Evolutionary conservation across 371 early-diverging fungal genomes (phyloP), one percentile per base, ranked within the genome.

Genomic region (Rhizopus sp.): DNA sequence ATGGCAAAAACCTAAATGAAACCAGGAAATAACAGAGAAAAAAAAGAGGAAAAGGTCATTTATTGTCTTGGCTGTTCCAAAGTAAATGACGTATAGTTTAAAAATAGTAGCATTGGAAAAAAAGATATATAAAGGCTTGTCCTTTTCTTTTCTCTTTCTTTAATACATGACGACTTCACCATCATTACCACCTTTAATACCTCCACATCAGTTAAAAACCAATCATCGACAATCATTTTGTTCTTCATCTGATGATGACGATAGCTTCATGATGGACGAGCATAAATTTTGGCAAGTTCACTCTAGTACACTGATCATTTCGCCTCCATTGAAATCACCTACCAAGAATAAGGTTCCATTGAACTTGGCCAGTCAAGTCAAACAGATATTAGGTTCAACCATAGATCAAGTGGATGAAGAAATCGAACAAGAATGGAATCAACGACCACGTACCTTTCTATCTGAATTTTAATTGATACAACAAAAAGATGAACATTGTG

Each of bases 201-300:
- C 55, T n/a, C 30, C 33, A 33, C 55, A 54, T 54, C 53, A 16
- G 13, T 40, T 31, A 12, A 15, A 5, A n/a, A 15, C 32, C n/a
- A 10, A 33, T 55, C 13, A 16, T 33, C 53, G 7, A n/a, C 32
- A 12, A 33, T 42, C 10, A n/a, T 31, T 7, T 41, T 46, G 34
- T 23, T 55, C 34, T 46, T 34, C n/a, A 35, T 39, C 16, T 2
- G 34, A 41, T 34, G 55, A 53, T 15, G 23, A 30, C 42, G 59
- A 51, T 34, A 45, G 34, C 48, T 23, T 46, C 15, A 16, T 7
- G 16, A 37, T 9, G 5, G 58, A 57, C 9, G 63, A 63, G 38
- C 63, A 63, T 33, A 30, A 63, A 16, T 63, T 63, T 42, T 63
- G 63, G 63, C 63, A 63, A 49, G 57, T 58, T 10, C 63, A 52